Evolutionary conservation across 2,329 filamentous ascomycete species (phyloP).

Genomic region (Diaporthe longicolla): DNA sequence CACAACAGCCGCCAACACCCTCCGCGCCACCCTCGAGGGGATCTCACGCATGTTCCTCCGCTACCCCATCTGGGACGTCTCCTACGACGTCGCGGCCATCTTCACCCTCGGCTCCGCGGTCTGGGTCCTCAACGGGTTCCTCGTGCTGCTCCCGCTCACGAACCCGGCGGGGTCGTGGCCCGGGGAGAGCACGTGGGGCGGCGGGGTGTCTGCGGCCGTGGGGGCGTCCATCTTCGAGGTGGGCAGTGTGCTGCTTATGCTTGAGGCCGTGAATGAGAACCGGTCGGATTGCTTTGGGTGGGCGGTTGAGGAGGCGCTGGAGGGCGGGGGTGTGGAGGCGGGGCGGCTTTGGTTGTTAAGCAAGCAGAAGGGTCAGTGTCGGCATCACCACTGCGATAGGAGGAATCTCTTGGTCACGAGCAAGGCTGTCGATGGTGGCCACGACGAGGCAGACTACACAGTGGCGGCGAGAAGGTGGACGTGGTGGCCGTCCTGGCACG

Average conservation of each 20-base stretch:
- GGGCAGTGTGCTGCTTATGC: constrained; percentile 73
- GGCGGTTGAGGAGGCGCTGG: constrained; percentile 69
- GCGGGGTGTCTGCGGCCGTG: constrained; percentile 75
- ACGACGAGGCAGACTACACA: background rate
- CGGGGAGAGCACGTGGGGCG: constrained; percentile 66
- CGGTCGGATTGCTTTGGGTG: constrained; percentile 77
- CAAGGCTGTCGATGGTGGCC: background rate
- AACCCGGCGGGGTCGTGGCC: constrained; percentile 67
- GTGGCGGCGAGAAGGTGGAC: constrained; percentile 59
- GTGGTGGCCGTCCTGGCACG: constrained; percentile 71
- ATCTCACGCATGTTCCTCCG: constrained; percentile 54
- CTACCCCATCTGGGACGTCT: constrained; percentile 59
- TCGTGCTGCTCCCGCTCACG: constrained; percentile 72
- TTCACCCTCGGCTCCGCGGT: constrained; percentile 59
- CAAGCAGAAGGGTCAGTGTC: constrained; percentile 37
- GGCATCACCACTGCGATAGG: constrained; percentile 44
- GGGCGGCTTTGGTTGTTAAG: constrained; percentile 30
- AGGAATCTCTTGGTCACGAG: constrained; percentile 23
- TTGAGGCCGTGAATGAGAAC: constrained; percentile 79
- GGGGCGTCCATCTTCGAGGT: constrained; percentile 77
- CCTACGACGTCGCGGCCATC: constrained; percentile 57
- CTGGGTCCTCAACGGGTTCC: constrained; percentile 74
- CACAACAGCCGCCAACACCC: constrained; percentile 46
- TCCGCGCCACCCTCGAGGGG: constrained; percentile 47
- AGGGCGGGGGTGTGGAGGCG: constrained; percentile 45